phyloP scores from a whole-genome alignment of 2,329 filamentous ascomycete species.

The Pseudocercospora eumusae region DNA sequence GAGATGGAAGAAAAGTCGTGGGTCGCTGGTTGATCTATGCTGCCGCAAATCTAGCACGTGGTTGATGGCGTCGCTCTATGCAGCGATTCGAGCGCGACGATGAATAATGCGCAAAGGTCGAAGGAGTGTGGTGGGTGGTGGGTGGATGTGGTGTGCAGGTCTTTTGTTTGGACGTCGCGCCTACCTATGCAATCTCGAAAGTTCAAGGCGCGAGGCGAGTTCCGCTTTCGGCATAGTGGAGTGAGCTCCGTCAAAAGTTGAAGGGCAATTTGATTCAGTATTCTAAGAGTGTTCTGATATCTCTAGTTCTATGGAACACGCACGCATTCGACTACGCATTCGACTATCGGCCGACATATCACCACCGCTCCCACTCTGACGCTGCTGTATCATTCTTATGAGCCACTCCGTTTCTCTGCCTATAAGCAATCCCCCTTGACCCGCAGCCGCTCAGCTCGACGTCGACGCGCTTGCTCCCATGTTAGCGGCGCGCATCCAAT shows the following conservation, averaged over 20 bases:
- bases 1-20: constrained; percentile 2
- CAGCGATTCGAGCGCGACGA: neutral
- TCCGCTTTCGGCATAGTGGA: neutral
- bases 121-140: neutral
- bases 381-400: neutral
- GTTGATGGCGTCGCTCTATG: neutral
- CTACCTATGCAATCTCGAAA: neutral
- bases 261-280: neutral
- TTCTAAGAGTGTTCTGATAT: too few relatives aligned
- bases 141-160: neutral
- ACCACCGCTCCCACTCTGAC: neutral
- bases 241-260: neutral
- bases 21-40: neutral
- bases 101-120: neutral
- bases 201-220: too few relatives aligned
- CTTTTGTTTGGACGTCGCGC: constrained; percentile 4
- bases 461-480: constrained; percentile 16
- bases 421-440: neutral
- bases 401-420: neutral
- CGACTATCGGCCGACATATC: neutral
- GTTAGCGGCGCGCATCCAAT: constrained; percentile 13
- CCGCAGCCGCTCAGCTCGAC: constrained; percentile 4
- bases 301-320: too few relatives aligned
- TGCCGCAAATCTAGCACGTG: neutral
- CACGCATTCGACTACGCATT: neutral